Evolutionary conservation across 306 rosid species (phyloP).

Genomic region (Calophaca sinica): DNA sequence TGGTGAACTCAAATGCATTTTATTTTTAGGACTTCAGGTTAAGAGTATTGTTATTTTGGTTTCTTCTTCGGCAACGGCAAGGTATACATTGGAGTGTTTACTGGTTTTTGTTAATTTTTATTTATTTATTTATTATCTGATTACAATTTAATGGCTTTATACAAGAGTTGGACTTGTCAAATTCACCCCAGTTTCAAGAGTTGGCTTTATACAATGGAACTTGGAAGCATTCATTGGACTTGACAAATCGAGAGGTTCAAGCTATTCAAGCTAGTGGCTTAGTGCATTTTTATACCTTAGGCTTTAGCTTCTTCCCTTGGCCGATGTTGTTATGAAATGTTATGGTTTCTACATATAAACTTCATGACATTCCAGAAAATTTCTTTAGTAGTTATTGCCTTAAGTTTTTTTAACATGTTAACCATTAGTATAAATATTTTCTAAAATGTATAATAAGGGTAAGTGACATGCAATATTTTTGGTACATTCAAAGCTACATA

Average conservation of each 20-base stretch:
- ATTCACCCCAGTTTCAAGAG: constrained; percentile 31
- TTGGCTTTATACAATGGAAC: constrained; percentile 16
- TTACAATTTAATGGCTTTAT: constrained; percentile 33
- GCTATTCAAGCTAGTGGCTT: too few relatives aligned
- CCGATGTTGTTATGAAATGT: neutral
- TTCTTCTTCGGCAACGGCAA: constrained; percentile 32
- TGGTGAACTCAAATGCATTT: constrained; percentile 52
- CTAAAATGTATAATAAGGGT: neutral
- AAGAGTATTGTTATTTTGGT: constrained; percentile 39
- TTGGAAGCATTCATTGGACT: constrained; percentile 18
- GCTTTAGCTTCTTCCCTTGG: neutral
- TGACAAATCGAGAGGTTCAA: neutral
- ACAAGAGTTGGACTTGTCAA: too few relatives aligned
- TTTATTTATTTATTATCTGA: too few relatives aligned
- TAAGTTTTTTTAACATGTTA: neutral
- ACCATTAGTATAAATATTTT: neutral
- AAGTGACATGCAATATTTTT: neutral
- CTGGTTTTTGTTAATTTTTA: constrained; percentile 27
- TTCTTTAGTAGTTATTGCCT: neutral
- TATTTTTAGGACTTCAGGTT: constrained; percentile 44
- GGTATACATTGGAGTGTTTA: constrained; percentile 46
- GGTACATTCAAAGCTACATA: constrained; percentile 5
- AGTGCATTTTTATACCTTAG: neutral
- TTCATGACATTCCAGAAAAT: neutral
- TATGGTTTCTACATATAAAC: neutral